A percentile compares a stretch with the other conserved stretches of the same genome.
Evolutionary conservation across 169 alveolate species (phyloP).

Genomic region (Plasmodium cynomolgi): DNA sequence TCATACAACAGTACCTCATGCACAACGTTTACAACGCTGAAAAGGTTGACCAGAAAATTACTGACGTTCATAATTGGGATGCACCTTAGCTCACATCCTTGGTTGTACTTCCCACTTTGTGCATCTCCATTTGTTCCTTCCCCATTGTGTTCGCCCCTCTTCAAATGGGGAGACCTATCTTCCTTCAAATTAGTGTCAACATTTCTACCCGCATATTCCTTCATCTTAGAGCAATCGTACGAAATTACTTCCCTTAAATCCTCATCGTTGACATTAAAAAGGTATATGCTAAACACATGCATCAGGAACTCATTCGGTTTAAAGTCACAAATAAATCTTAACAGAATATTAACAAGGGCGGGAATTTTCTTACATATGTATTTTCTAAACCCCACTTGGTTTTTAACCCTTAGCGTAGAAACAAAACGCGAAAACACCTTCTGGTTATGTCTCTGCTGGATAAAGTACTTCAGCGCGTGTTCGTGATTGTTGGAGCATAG

Average conservation of each 20-base stretch:
- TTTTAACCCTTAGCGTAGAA: conserved; percentile 1
- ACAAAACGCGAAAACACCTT: conserved; percentile 22
- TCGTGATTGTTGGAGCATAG: conserved; percentile 54
- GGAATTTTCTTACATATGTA: conserved; percentile 22
- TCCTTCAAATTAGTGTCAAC: not conserved
- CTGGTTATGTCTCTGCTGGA: conserved; percentile 6
- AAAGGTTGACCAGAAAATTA: conserved; percentile 8
- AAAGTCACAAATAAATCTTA: conserved; percentile 32
- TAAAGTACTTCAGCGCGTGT: conserved; percentile 23
- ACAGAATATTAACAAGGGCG: conserved; percentile 4
- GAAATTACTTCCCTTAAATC: not conserved
- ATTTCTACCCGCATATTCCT: not conserved
- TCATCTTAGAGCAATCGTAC: conserved; percentile 11
- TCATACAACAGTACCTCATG: conserved; percentile 19
- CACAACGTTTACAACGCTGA: conserved; percentile 26
- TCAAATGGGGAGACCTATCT: not conserved
- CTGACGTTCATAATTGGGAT: conserved; percentile 1
- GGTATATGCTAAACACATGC: conserved; percentile 14
- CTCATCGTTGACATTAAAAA: not conserved
- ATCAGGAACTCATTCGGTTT: not conserved
- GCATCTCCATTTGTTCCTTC: not conserved
- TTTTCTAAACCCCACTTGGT: conserved; percentile 10
- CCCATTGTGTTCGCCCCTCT: not conserved
- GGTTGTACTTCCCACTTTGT: not conserved
- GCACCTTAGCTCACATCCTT: not conserved